phyloP scores from a whole-genome alignment of 73 alveolate genomes.

The Urostyla sp. region DNA sequence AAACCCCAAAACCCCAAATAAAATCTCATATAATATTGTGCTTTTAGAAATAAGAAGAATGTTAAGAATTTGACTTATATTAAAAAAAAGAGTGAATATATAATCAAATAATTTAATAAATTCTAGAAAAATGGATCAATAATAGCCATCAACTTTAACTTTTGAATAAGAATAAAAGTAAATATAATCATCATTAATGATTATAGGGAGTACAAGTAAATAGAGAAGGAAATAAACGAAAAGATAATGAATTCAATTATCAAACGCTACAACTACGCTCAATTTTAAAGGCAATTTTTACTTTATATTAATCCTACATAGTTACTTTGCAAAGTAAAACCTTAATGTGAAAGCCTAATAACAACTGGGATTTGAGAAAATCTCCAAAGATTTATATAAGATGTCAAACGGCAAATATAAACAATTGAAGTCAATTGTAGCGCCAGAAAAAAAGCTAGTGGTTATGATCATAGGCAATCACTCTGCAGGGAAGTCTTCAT shows the following conservation, averaged over 20 bases:
- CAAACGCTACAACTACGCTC: not conserved
- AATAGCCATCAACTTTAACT: not conserved
- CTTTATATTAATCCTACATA: not conserved
- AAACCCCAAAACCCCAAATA: conserved; percentile 41
- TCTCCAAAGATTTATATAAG: not conserved
- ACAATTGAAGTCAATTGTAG: not conserved
- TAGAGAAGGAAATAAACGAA: conserved; percentile 9
- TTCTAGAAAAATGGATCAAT: not conserved
- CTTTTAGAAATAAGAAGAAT: not conserved
- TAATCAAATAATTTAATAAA: not conserved
- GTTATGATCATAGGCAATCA: conserved; percentile 63
- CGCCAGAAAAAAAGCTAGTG: conserved; percentile 51
- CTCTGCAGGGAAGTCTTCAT: conserved; percentile 67
- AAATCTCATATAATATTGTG: too few species aligned
- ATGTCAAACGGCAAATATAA: not conserved
- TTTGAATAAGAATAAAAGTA: not conserved
- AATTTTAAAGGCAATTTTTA: not conserved
- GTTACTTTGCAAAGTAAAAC: not conserved
- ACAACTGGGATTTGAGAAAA: conserved; percentile 11
- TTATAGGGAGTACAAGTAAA: too few species aligned
- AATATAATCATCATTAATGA: too few species aligned
- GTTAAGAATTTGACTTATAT: not conserved
- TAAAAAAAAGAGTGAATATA: not conserved
- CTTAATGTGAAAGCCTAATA: not conserved
- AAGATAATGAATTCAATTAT: not conserved